phyloP scores from a whole-genome alignment of 139 green algal species.

The Nannochloris sp. region DNA sequence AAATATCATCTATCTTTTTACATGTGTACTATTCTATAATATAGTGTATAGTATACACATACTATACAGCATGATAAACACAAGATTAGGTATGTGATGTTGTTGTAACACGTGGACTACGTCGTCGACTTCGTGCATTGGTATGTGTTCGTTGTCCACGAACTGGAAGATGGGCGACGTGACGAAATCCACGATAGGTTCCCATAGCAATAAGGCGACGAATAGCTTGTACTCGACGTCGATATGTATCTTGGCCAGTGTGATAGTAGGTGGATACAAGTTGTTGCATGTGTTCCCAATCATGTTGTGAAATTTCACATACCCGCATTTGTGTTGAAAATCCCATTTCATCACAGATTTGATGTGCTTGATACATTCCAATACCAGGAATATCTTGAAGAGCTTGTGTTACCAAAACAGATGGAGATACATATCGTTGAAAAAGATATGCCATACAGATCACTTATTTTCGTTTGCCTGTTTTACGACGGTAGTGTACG shows the following conservation, averaged over 20 bases:
- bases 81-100: too few relatives aligned
- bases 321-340: slow-evolving; percentile 31
- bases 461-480: slow-evolving; percentile 36
- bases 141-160: slow-evolving; percentile 44
- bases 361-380: slow-evolving; percentile 24
- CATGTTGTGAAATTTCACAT: slow-evolving; percentile 24
- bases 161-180: slow-evolving; percentile 37
- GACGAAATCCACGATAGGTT: slow-evolving; percentile 43
- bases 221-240: slow-evolving; percentile 24
- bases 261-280: slow-evolving; percentile 35
- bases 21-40: background rate
- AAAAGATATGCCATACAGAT: slow-evolving; percentile 35
- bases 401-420: slow-evolving; percentile 27
- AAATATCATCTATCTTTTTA: background rate
- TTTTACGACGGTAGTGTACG: slow-evolving; percentile 27
- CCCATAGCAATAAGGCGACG: slow-evolving; percentile 38
- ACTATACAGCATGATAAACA: too few relatives aligned
- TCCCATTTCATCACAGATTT: slow-evolving; percentile 40
- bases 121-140: slow-evolving; percentile 34
- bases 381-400: slow-evolving; percentile 34
- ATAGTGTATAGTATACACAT: too few relatives aligned
- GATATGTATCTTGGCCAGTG: slow-evolving; percentile 26
- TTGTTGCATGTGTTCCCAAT: slow-evolving; percentile 36
- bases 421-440: slow-evolving; percentile 35
- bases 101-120: background rate